Percentiles rank a stretch among this genome's conserved stretches.
Evolutionary conservation across 2,329 filamentous ascomycete genomes (phyloP).

Genomic region (Aspergillus sp.): DNA sequence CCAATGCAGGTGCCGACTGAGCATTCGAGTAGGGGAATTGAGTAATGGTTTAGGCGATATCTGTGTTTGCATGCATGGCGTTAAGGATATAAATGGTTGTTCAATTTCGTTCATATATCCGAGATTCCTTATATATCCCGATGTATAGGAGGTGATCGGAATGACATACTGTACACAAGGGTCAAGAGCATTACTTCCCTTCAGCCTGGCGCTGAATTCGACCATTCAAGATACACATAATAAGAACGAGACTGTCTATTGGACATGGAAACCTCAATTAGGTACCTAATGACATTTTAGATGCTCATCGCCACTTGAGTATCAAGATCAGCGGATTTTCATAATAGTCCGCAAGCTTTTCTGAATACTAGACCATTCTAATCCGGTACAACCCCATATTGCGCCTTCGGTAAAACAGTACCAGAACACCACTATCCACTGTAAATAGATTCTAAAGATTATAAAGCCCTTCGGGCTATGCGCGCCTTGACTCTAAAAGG

Average conservation of each 20-base stretch:
- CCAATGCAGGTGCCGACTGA: slow-evolving; percentile 33
- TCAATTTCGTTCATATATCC: background rate
- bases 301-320: background rate
- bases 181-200: background rate
- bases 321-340: background rate
- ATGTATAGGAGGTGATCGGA: background rate
- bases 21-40: background rate
- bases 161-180: background rate
- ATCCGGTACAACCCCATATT: background rate
- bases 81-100: slow-evolving; percentile 11
- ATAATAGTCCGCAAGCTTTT: background rate
- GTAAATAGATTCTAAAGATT: background rate
- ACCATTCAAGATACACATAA: background rate
- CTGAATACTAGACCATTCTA: background rate
- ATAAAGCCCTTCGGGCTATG: background rate
- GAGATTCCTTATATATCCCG: background rate
- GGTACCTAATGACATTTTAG: background rate
- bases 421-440: background rate
- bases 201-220: background rate
- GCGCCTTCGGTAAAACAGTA: background rate
- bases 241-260: background rate
- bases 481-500: background rate
- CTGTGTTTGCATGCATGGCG: slow-evolving; percentile 18
- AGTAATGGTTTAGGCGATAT: background rate
- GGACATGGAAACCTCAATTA: background rate